phyloP scores from a whole-genome alignment of 2,329 filamentous ascomycete species.

The Juglanconis sp. region DNA sequence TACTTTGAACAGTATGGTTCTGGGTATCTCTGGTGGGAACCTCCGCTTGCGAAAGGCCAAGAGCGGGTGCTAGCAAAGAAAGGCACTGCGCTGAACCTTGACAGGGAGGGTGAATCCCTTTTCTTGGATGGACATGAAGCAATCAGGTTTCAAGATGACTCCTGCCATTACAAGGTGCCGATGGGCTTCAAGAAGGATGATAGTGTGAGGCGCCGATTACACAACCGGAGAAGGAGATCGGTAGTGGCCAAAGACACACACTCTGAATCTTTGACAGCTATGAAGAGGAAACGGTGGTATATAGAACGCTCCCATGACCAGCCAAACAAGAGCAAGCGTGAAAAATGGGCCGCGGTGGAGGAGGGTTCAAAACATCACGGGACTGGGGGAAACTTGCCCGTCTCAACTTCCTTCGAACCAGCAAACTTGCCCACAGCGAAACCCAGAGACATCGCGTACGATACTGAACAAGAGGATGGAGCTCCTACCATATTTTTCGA shows the following conservation, averaged over 20 bases:
- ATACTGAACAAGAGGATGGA: slow-evolving; percentile 13
- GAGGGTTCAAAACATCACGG: not conserved
- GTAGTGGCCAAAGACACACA: not conserved
- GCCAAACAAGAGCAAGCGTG: not conserved
- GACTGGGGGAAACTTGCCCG: not conserved
- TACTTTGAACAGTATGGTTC: slow-evolving; percentile 34
- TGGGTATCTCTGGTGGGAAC: slow-evolving; percentile 46
- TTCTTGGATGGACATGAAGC: slow-evolving; percentile 1
- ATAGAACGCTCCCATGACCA: not conserved
- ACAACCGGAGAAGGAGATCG: not conserved
- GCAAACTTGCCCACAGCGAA: not conserved
- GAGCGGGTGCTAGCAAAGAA: slow-evolving; percentile 28
- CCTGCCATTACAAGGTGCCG: slow-evolving; percentile 27
- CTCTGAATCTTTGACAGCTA: not conserved
- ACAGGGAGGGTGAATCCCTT: not conserved
- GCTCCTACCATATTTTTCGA: slow-evolving; percentile 30
- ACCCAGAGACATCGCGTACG: not conserved
- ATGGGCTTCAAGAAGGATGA: slow-evolving; percentile 28
- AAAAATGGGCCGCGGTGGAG: not conserved
- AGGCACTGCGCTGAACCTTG: slow-evolving; percentile 25
- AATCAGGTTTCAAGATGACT: slow-evolving; percentile 25
- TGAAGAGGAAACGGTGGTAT: not conserved
- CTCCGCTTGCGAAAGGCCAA: slow-evolving; percentile 29
- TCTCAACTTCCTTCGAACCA: not conserved
- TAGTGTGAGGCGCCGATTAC: slow-evolving; percentile 8